Base-by-base conservation (phyloP, 2,329 filamentous ascomycete genomes). In the Penicillium glabrum region DNA sequence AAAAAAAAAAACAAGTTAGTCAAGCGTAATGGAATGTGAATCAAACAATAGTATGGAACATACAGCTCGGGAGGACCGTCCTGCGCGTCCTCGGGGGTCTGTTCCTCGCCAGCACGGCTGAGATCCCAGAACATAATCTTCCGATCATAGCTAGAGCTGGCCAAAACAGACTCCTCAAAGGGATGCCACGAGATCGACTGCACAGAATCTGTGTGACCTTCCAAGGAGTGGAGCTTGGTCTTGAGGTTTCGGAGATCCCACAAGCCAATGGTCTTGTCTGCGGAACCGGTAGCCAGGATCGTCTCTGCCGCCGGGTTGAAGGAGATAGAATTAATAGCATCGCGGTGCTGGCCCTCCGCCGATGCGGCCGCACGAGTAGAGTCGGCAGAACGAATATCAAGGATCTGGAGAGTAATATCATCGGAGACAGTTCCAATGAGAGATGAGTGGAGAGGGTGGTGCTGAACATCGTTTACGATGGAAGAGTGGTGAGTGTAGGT, bases 51-150 rank as follows among this genome's bases (percentile, higher is more conserved):
- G n/a, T 33, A n/a, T 26, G 51, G 54, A 14, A 84, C 89, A 77
- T 82, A 95, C 89, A 99, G 82, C 76, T 99, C 95, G 51, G 95
- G 93, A 1, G 93, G 90, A 0, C 95, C 95, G 71, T 99, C 95
- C 66, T 98, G 93, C 49, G 89, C 89, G 74, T 99, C 95, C 64
- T 99, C 96, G 2, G 92, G 91, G 11, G 90, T 88, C 76, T 98
- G 95, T 77, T 99, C 95, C 69, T 96, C 91, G 47, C 96, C 95
- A 45, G 96, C 89, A 54, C 89, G 86, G 67, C 91, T 93, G 45
- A 98, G 82, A 72, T 99, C 95, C 95, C 95, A 99, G 79, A 98
- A 95, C 72, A 96, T 89, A 62, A 99, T 89, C 65, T 96, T 86
- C 46, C 95, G 86, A 72, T 99, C 95, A 71, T 97, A 96, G 72